Evolutionary conservation across 768 basidiomycete genomes (phyloP).

Genomic region (Rickenella mellea): DNA sequence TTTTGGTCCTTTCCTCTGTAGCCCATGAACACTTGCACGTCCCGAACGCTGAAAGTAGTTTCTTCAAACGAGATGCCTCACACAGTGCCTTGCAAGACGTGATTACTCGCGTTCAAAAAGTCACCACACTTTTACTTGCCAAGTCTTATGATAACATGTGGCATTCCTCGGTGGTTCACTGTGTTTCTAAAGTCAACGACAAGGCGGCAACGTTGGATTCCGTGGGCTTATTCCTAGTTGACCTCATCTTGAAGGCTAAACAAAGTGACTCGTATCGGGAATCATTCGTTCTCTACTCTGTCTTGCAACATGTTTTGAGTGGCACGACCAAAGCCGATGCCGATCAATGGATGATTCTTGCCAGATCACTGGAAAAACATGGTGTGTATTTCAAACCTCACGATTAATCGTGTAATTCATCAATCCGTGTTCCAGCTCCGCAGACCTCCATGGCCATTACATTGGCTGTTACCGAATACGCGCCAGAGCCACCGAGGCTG

Average conservation of each 20-base stretch:
- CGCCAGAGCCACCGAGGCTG: conserved; percentile 61
- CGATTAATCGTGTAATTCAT: not conserved
- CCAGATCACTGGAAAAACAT: conserved; percentile 48
- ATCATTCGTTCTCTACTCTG: conserved; percentile 45
- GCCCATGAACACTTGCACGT: conserved; percentile 53
- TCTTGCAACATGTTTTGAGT: conserved; percentile 51
- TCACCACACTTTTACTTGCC: conserved; percentile 57
- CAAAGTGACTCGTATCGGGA: conserved; percentile 42
- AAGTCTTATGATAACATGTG: conserved; percentile 37
- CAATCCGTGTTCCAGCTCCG: conserved; percentile 39
- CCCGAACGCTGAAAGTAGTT: conserved; percentile 35
- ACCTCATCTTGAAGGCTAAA: conserved; percentile 21
- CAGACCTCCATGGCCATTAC: conserved; percentile 61
- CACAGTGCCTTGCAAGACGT: conserved; percentile 29
- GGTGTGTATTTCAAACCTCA: conserved; percentile 31
- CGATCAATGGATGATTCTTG: conserved; percentile 71
- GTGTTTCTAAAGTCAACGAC: conserved; percentile 19
- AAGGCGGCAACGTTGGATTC: conserved; percentile 10
- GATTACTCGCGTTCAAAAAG: conserved; percentile 35
- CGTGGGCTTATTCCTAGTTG: conserved; percentile 21
- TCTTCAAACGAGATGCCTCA: conserved; percentile 34
- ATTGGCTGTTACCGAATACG: conserved; percentile 46
- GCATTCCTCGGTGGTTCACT: conserved; percentile 33
- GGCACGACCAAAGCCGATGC: conserved; percentile 56
- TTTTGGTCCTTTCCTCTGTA: conserved; percentile 53